Evolutionary conservation across 768 basidiomycete genomes (phyloP).

Genomic region (Lactarius akahatsu): DNA sequence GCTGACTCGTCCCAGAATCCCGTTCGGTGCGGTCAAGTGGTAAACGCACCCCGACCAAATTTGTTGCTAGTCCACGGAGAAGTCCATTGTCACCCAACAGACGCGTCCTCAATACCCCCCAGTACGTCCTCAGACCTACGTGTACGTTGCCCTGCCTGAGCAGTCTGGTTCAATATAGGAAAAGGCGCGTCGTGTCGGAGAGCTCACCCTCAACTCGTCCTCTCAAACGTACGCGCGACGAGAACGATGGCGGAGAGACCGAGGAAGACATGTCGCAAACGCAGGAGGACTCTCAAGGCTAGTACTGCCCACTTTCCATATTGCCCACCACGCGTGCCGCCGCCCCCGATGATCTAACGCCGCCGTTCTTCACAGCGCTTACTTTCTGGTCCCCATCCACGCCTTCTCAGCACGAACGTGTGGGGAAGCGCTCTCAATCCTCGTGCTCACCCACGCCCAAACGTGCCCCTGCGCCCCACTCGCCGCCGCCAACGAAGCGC

Average conservation of each 20-base stretch:
- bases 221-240: conserved; percentile 7
- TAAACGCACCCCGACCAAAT: conserved; percentile 3
- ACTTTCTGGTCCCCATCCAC: conserved; percentile 21
- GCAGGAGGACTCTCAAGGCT: conserved; percentile 29
- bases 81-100: conserved; percentile 5
- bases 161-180: conserved; percentile 10
- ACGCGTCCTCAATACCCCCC: conserved; percentile 17
- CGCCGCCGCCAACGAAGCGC: conserved; percentile 18
- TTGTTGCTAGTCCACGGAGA: background rate
- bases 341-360: background rate
- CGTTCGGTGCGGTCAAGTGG: background rate
- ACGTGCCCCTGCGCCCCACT: conserved; percentile 2
- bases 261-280: conserved; percentile 24
- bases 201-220: conserved; percentile 3
- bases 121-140: background rate
- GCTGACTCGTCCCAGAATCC: conserved; percentile 8
- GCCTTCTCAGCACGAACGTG: conserved; percentile 16
- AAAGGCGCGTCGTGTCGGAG: conserved; percentile 1
- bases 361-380: conserved; percentile 9
- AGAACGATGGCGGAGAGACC: conserved; percentile 7
- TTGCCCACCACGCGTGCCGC: background rate
- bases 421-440: background rate
- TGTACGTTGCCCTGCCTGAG: background rate
- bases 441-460: conserved; percentile 5
- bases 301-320: background rate